Evolutionary conservation across 495 filamentous ascomycete genomes (phyloP).

Genomic region (Glutinoglossum americanum): DNA sequence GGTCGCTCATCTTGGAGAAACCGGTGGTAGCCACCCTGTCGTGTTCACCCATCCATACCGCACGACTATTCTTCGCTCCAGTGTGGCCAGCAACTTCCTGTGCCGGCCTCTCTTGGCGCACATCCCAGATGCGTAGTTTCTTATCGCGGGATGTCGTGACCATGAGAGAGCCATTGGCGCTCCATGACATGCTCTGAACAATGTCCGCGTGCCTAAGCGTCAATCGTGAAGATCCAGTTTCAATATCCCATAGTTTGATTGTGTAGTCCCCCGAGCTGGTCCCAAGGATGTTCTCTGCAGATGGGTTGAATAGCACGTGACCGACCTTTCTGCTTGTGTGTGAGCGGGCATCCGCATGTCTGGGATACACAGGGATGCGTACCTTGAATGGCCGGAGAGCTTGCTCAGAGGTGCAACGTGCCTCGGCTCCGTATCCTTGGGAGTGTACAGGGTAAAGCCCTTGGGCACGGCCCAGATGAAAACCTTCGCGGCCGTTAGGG

Average conservation of each 20-base stretch:
- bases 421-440: slow-evolving; percentile 54
- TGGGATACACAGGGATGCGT: background rate
- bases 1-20: slow-evolving; percentile 95
- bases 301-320: slow-evolving; percentile 92
- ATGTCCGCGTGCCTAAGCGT: slow-evolving; percentile 72
- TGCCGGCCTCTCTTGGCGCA: slow-evolving; percentile 69
- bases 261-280: slow-evolving; percentile 89
- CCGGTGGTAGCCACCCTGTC: slow-evolving; percentile 88
- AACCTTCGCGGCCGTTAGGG: slow-evolving; percentile 25
- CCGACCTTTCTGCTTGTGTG: slow-evolving; percentile 59
- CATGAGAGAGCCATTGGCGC: slow-evolving; percentile 68
- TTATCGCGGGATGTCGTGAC: slow-evolving; percentile 94
- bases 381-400: slow-evolving; percentile 54
- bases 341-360: background rate
- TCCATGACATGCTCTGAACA: slow-evolving; percentile 91
- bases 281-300: slow-evolving; percentile 86
- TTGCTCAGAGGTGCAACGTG: slow-evolving; percentile 65
- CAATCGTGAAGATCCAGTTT: slow-evolving; percentile 46
- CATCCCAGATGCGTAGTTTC: slow-evolving; percentile 94
- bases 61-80: slow-evolving; percentile 90
- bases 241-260: slow-evolving; percentile 89
- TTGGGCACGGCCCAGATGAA: slow-evolving; percentile 92
- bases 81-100: slow-evolving; percentile 71
- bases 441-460: slow-evolving; percentile 60
- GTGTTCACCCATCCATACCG: slow-evolving; percentile 90